Base-by-base conservation (phyloP, 2,329 filamentous ascomycete genomes). In the Alternaria alternata region DNA sequence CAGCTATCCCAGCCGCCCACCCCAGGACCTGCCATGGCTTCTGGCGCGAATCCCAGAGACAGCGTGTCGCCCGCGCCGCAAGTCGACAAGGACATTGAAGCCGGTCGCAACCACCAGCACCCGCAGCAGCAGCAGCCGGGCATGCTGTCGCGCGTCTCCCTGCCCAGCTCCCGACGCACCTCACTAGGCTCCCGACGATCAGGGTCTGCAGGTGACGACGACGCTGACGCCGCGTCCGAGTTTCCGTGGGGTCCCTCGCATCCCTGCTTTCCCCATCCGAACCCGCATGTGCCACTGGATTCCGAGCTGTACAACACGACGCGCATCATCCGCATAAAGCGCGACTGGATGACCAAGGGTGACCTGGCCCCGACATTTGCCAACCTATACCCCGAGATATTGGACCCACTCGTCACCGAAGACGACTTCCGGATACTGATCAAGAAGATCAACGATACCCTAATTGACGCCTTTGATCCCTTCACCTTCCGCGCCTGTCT, bases 341-440 rank as follows among this genome's bases (percentile, higher is more conserved):
- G 95, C 42, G 95, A 99, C 79, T 99, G 94, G 91, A 89, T 98
- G 80, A 79, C 94, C 30, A 87, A 89, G 62, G 95, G 94, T 36
- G 95, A 99, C 78, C 82, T 97, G 28, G 94, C 94, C 1, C 95
- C 95, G 0, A 93, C 94, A 0, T 98, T 96, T 75, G 95, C 92
- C 16, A 97, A 98, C 71, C 84, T 97, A 3, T 99, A 99, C 72
- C 95, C 95, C 0, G 95, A 99, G 75, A 96, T 99, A 59, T 83
- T 99, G 7, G 94, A 97, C 67, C 92, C 93, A 0, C 88, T 94
- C 32, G 81, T 99, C 43, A 86, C 88, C 1, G 95, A 99, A 77
- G 89, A 90, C 60, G 92, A 96, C 70, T 99, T 99, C 74, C 88
- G 95, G 4, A 84, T 85, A 11, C 81, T 98, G 30, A 88, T 99